phyloP scores from a whole-genome alignment of 73 alveolate species.

The Urostyla sp. region DNA sequence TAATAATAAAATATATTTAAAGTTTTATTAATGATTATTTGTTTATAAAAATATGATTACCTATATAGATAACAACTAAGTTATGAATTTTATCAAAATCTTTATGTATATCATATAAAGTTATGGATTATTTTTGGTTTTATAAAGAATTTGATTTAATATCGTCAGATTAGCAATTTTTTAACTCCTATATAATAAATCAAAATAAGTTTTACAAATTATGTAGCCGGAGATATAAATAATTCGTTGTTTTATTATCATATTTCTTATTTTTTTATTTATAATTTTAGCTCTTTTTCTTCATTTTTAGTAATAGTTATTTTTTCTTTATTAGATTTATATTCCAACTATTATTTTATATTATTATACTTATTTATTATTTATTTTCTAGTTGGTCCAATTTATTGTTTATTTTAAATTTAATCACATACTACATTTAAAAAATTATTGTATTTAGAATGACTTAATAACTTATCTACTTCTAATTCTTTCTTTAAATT shows the following conservation, averaged over 20 bases:
- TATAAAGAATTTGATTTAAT: not conserved
- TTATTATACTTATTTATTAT: not conserved
- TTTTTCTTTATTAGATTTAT: not conserved
- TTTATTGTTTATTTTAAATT: no score
- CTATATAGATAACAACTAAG: slow-evolving; percentile 40
- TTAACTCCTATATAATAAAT: slow-evolving; percentile 4
- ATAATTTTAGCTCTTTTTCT: not conserved
- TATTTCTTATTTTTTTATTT: not conserved
- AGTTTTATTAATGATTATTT: no score
- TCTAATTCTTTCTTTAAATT: no score
- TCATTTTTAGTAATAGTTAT: not conserved
- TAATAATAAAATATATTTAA: no score
- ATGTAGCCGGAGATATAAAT: slow-evolving; percentile 54
- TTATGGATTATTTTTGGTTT: not conserved
- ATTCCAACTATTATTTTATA: slow-evolving; percentile 13
- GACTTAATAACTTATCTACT: no score
- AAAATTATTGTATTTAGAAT: no score
- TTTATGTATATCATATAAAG: slow-evolving; percentile 56
- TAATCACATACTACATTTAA: no score
- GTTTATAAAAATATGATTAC: no score
- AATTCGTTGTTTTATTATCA: not conserved
- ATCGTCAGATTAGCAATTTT: not conserved
- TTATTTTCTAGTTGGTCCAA: slow-evolving; percentile 13
- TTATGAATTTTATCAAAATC: slow-evolving; percentile 57
- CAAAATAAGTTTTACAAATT: slow-evolving; percentile 6